phyloP scores from a whole-genome alignment of 192 early-diverging fungal genomes.

The Coemansia sp. region DNA sequence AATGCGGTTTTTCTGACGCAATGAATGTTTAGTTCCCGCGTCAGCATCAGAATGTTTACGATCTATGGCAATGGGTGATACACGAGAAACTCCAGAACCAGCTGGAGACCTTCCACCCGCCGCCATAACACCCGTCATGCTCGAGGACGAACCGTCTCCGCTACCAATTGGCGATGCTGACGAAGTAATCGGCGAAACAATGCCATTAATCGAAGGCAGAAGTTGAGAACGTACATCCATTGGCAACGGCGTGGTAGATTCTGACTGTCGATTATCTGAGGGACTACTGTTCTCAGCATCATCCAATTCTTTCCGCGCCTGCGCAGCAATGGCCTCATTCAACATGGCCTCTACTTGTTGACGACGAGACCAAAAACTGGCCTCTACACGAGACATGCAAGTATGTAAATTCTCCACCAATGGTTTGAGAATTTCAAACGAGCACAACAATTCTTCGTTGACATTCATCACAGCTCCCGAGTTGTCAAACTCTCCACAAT shows the following conservation, averaged over 20 bases:
- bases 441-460: slow-evolving; percentile 86
- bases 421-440: slow-evolving; percentile 80
- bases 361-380: slow-evolving; percentile 44
- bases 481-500: slow-evolving; percentile 96
- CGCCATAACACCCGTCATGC: no score
- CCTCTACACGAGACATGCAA: slow-evolving; percentile 51
- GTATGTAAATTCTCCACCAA: slow-evolving; percentile 45
- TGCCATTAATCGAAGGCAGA: no score
- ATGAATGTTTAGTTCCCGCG: background rate
- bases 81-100: no score
- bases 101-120: no score
- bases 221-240: no score
- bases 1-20: slow-evolving; percentile 13
- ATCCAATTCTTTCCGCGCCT: slow-evolving; percentile 31
- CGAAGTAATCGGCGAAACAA: no score
- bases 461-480: slow-evolving; percentile 90
- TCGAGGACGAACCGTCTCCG: no score
- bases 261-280: no score
- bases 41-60: background rate
- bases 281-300: background rate
- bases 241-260: no score
- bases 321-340: slow-evolving; percentile 39
- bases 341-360: slow-evolving; percentile 51
- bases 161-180: no score
- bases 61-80: background rate